Base-by-base conservation (phyloP, 495 filamentous ascomycete species). In the Neurospora sp. region DNA sequence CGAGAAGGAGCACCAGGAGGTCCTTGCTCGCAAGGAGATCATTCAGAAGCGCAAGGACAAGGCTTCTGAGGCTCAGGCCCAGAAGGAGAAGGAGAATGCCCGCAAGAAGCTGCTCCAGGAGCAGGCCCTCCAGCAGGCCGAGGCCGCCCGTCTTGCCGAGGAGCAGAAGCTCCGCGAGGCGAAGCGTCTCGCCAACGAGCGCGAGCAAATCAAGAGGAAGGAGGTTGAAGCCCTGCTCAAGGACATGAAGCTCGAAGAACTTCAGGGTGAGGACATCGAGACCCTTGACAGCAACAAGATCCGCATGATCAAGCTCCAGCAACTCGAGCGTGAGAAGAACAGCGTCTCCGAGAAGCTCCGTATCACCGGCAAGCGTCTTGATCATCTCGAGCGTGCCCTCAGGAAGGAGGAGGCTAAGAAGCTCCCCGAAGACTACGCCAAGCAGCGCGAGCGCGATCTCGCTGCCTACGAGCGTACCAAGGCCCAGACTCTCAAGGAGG, bases 21-120 rank as follows among this genome's bases (percentile, higher is more conserved):
- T 91, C 42, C 83, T 99, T 39, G 91, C 92, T 74, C 90, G 96
- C 71, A 94, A 96, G 77, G 91, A 92, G 1, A 84, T 97, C 76
- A 99, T 99, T 78, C 92, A 97, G 78, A 94, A 96, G 86, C 94
- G 95, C 86, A 98, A 98, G 85, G 94, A 97, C 79, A 90, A 92
- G 75, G 94, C 94, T 23, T 93, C 93, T 48, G 91, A 92, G 77
- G 89, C 93, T 48, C 86, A 93, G 42, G 92, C 95, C 73, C 89
- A 89, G 79, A 93, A 92, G 81, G 94, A 98, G 81, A 94, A 94
- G 77, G 96, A 98, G 82, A 93, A 95, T 81, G 94, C 94, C 70
- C 91, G 90, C 73, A 89, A 89, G 81, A 96, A 95, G 85, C 88
- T 90, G 73, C 85, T 93, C 69, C 90, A 92, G 74, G 92, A 92